Evolutionary conservation across 23 red algal genomes (phyloP).

Genomic region (Gracilaria gracilis): DNA sequence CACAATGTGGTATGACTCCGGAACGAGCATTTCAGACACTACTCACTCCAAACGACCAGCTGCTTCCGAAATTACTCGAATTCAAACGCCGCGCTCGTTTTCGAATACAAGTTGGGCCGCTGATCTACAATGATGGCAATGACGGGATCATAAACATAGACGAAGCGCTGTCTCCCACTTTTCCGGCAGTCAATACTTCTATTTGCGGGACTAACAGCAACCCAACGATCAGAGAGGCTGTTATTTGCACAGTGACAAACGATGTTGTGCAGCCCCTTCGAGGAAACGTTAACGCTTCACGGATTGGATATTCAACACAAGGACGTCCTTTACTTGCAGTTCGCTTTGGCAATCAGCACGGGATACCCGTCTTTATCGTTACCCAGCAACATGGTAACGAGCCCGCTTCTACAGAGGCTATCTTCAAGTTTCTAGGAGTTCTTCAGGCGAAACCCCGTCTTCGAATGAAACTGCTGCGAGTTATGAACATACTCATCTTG

Average conservation of each 20-base stretch:
- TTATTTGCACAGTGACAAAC: constrained; percentile 18
- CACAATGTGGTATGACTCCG: constrained; percentile 15
- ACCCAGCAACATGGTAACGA: constrained; percentile 29
- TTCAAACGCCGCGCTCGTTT: neutral
- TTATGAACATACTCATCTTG: neutral
- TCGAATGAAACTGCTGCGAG: neutral
- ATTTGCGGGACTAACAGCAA: neutral
- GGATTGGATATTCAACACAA: constrained; percentile 22
- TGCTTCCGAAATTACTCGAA: constrained; percentile 11
- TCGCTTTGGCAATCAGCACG: neutral
- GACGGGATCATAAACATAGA: constrained; percentile 13
- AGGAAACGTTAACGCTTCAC: constrained; percentile 18
- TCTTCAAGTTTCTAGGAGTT: constrained; percentile 15
- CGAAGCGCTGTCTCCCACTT: neutral
- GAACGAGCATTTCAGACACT: neutral
- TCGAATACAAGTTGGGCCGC: neutral
- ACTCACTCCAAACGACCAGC: neutral
- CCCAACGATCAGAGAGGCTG: constrained; percentile 13
- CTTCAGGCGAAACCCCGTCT: neutral
- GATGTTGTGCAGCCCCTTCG: neutral
- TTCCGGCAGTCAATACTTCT: constrained; percentile 2
- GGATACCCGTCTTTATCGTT: neutral
- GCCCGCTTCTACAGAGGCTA: constrained; percentile 24
- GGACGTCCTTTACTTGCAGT: constrained; percentile 4
- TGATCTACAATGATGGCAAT: neutral